Conservation (phyloP, 2,329 filamentous ascomycete species). For the Epichloe sp. region DNA sequence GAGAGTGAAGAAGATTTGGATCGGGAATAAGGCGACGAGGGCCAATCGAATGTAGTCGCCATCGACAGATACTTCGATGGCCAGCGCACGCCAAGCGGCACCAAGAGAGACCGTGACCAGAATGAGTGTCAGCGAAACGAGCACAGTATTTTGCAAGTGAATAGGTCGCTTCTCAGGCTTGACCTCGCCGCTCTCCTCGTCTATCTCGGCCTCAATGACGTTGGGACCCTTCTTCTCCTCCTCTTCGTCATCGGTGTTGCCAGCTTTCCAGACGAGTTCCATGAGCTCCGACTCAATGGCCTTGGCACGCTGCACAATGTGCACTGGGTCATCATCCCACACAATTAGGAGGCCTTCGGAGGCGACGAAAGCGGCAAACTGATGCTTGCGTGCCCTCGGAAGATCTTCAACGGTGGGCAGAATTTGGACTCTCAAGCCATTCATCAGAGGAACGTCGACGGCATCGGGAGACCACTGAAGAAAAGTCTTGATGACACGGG, state of each 20-base stretch:
- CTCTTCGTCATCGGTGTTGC: slow-evolving; percentile 39
- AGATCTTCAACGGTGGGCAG: slow-evolving; percentile 59
- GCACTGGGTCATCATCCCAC: slow-evolving; percentile 69
- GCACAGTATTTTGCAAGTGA: slow-evolving; percentile 55
- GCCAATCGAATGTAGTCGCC: slow-evolving; percentile 47
- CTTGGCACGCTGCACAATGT: slow-evolving; percentile 56
- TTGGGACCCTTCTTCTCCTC: slow-evolving; percentile 36
- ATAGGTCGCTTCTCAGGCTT: slow-evolving; percentile 52
- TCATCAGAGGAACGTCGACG: slow-evolving; percentile 61
- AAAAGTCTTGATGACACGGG: slow-evolving; percentile 66
- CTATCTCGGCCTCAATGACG: slow-evolving; percentile 42
- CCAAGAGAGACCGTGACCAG: slow-evolving; percentile 55
- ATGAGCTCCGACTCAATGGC: slow-evolving; percentile 65
- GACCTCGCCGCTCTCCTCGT: slow-evolving; percentile 57
- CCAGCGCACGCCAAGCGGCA: slow-evolving; percentile 55
- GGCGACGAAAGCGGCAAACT: slow-evolving; percentile 69
- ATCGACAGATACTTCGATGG: slow-evolving; percentile 55
- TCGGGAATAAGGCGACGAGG: slow-evolving; percentile 51
- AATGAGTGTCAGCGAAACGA: slow-evolving; percentile 53
- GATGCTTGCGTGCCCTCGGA: slow-evolving; percentile 58
- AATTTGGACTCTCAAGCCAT: slow-evolving; percentile 66
- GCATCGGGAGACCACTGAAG: slow-evolving; percentile 60
- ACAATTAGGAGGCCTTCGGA: slow-evolving; percentile 59
- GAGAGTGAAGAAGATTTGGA: slow-evolving; percentile 70
- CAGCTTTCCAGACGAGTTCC: slow-evolving; percentile 60